Evolutionary conservation across 352 stramenopile genomes (phyloP), one percentile per base, ranked within the genome.

Genomic region (Phytopythium cucurbitacearum): DNA sequence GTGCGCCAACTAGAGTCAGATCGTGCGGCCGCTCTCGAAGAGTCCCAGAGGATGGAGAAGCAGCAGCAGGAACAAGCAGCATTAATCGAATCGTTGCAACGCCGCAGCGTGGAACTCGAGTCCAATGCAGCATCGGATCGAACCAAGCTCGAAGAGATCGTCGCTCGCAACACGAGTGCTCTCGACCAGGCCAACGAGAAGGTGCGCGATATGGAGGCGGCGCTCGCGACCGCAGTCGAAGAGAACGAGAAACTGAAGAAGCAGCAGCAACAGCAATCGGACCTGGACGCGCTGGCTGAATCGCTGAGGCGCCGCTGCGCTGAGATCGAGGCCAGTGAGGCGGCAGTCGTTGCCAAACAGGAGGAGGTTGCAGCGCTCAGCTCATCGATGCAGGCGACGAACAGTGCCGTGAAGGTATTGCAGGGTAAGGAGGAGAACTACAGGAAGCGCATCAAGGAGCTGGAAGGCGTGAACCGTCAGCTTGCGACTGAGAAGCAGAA

Each of bases 401-500:
- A 68, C 34, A 59, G 35, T 40, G 52, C 60, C 21, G 57, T 70
- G 39, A 70, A 73, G 16, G 54, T n/a, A 28, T 7, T 54, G 36
- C 48, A 38, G 7, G 10, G 8, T 37, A 38, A 54, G 38, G 21
- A 16, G 7, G 12, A 13, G 7, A 28, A 37, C 15, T 28, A 36
- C 10, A 54, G 45, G 38, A 36, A 45, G 11, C 15, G 58, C 35
- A 52, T 66, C 0, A 70, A 76, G 40, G 56, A 69, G 16, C 66
- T 65, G 42, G 55, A 65, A 35, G 38, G 58, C 3, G 43, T 37
- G 35, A 84, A 81, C 55, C 67, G 67, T 12, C 73, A 79, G 48
- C 60, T 80, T 10, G 45, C 68, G 28, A 69, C 65, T n/a, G 71
- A 84, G 36, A 85, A 78, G 42, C 62, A 87, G 42, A 84, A 72